These are phyloP conservation scores for Cryptococcus depauperatus DNA, from an alignment of 1,284 basidiomycete species.

Conservation along the genomic window DNA sequence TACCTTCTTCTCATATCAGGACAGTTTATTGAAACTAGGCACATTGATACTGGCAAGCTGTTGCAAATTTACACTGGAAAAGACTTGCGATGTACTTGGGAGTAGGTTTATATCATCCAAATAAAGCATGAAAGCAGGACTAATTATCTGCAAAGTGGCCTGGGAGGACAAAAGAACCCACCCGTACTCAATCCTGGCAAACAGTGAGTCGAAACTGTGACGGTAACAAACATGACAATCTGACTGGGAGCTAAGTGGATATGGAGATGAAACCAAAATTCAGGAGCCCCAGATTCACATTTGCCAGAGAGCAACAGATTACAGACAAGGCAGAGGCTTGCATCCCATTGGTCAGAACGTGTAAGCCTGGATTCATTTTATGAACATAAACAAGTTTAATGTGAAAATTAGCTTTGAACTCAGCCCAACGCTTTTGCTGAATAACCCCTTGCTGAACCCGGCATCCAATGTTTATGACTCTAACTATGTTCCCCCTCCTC, in stretches of 20 bases:
- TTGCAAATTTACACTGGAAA: slow-evolving; percentile 78
- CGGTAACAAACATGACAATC: neutral
- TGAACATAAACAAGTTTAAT: neutral
- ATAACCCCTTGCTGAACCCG: slow-evolving; percentile 41
- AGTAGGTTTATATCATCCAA: slow-evolving; percentile 39
- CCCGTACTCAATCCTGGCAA: slow-evolving; percentile 30
- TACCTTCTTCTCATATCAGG: slow-evolving; percentile 85
- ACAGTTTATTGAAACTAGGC: slow-evolving; percentile 86
- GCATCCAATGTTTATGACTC: slow-evolving; percentile 38
- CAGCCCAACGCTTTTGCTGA: slow-evolving; percentile 41
- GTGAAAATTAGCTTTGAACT: slow-evolving; percentile 37
- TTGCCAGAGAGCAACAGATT: slow-evolving; percentile 33
- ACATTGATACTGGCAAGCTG: slow-evolving; percentile 73
- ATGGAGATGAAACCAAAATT: slow-evolving; percentile 40
- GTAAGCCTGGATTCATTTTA: slow-evolving; percentile 18
- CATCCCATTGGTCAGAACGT: slow-evolving; percentile 41
- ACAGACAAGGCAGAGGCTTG: slow-evolving; percentile 18
- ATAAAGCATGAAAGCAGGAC: slow-evolving; percentile 1
- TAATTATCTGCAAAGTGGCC: slow-evolving; percentile 24
- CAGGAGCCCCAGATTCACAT: slow-evolving; percentile 45
- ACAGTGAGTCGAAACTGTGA: slow-evolving; percentile 13
- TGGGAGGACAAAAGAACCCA: slow-evolving; percentile 30
- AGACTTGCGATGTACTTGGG: slow-evolving; percentile 81
- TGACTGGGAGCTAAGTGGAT: slow-evolving; percentile 31
- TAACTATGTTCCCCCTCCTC: slow-evolving; percentile 44